Conservation (phyloP, 208 protist species). For the Jaenimonas drosophilae region DNA sequence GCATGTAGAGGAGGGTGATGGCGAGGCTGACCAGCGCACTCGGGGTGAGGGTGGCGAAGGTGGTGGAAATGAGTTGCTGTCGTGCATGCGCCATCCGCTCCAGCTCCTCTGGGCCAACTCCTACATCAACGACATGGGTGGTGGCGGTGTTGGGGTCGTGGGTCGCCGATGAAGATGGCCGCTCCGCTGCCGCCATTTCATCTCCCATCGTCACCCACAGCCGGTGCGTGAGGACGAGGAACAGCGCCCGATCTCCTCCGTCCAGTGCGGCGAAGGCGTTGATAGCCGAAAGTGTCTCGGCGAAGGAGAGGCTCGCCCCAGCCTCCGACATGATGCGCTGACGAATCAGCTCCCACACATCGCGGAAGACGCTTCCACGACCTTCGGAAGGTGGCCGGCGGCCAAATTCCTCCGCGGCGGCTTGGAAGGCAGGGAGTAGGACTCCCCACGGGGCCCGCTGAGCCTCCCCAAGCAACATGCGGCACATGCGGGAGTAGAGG, state of each 20-base stretch:
- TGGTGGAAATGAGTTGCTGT: too few species aligned
- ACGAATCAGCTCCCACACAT: constrained; percentile 74
- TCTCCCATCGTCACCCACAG: constrained; percentile 27
- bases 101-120: neutral
- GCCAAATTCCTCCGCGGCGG: constrained; percentile 55
- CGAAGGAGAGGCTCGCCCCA: constrained; percentile 8
- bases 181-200: neutral
- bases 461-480: constrained; percentile 53
- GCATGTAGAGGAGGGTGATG: constrained; percentile 17
- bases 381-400: constrained; percentile 26
- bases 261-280: constrained; percentile 75
- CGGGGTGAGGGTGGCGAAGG: constrained; percentile 29
- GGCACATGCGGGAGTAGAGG: constrained; percentile 64
- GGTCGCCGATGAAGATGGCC: neutral
- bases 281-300: constrained; percentile 32
- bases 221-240: constrained; percentile 37
- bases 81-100: neutral
- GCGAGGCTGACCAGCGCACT: constrained; percentile 50
- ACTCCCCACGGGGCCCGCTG: constrained; percentile 22
- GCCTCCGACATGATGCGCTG: constrained; percentile 31
- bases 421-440: constrained; percentile 47
- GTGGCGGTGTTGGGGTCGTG: neutral
- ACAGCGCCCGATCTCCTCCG: constrained; percentile 39
- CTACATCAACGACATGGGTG: neutral
- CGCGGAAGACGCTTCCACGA: constrained; percentile 42